Evolutionary conservation across 2,329 filamentous ascomycete species (phyloP), one percentile per base, ranked within the genome.

Genomic region (Alternaria ventricosa): DNA sequence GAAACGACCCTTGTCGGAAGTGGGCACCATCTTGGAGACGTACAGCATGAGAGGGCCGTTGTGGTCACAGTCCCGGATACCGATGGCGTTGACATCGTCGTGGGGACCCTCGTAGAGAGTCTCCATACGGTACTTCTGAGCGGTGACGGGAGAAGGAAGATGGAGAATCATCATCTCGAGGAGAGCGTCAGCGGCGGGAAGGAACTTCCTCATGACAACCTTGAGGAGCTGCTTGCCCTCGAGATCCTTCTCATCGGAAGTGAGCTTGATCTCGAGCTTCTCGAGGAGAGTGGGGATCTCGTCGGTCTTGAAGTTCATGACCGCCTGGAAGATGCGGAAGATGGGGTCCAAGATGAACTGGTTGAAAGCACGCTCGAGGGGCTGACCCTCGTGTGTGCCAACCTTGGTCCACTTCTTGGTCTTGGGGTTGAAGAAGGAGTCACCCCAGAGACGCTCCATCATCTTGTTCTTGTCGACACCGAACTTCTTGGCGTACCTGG

Each of bases 11-110:
- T 97, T 98, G 82, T 99, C 96, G 79, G 94, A 96, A 77, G 96
- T 99, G 80, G 96, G 96, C 81, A 99, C 96, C 96, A 99, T 99
- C 93, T 99, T 99, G 84, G 96, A 99, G 84, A 99, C 94, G 92
- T 99, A 99, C 76, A 98, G 89, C 96, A 99, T 99, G 85, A 99
- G 96, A 79, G 95, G 93, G 83, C 89, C 96, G 88, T 97, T 97
- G 85, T 95, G 88, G 84, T 99, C 93, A 84, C 96, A 98, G 89
- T 98, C 94, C 79, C 94, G 94, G 89, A 99, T 97, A 89, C 90
- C 94, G 82, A 97, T 92, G 87, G 92, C 94, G 78, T 90, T 90
- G 84, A 93, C 91, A 79, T 99, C 96, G 82, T 99, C 96, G 64
- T 86, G 80, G 77, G 96, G 96, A 89, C 96, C 96, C 89, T 99